Conservation (phyloP, 768 basidiomycete genomes). For the Leccinum fibrillosum region DNA sequence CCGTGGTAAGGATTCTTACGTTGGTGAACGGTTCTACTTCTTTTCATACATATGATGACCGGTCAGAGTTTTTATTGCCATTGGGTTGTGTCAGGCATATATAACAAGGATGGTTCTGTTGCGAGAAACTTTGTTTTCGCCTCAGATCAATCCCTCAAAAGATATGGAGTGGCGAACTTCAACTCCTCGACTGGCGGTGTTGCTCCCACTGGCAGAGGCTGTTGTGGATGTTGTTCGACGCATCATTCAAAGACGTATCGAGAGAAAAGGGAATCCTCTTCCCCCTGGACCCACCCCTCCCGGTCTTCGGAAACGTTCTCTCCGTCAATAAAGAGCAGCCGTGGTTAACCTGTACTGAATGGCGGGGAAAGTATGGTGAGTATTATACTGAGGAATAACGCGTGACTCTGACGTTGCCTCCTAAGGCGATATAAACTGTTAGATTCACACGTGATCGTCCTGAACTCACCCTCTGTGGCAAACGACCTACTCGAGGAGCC, state of each 20-base stretch:
- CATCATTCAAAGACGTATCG: background rate
- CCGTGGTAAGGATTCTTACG: too few species aligned
- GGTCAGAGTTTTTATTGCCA: too few species aligned
- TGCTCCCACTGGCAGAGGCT: background rate
- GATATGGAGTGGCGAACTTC: background rate
- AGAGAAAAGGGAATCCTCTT: background rate
- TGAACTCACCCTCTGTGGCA: too few species aligned
- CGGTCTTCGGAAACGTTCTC: background rate
- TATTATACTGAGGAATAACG: too few species aligned
- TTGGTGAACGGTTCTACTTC: too few species aligned
- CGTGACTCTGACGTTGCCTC: too few species aligned
- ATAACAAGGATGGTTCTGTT: background rate
- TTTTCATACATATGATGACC: too few species aligned
- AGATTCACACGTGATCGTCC: too few species aligned
- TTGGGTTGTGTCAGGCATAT: background rate
- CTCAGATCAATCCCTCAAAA: background rate
- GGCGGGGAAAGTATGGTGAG: background rate
- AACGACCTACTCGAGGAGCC: too few species aligned
- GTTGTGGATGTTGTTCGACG: background rate
- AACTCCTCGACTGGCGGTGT: background rate
- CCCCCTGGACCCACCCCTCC: background rate
- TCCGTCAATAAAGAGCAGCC: background rate
- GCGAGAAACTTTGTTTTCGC: background rate
- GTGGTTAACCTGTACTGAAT: background rate
- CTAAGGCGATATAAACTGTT: too few species aligned